Evolutionary conservation across 176 grass and related monocot genomes (phyloP).

Genomic region (Themeda triandra): DNA sequence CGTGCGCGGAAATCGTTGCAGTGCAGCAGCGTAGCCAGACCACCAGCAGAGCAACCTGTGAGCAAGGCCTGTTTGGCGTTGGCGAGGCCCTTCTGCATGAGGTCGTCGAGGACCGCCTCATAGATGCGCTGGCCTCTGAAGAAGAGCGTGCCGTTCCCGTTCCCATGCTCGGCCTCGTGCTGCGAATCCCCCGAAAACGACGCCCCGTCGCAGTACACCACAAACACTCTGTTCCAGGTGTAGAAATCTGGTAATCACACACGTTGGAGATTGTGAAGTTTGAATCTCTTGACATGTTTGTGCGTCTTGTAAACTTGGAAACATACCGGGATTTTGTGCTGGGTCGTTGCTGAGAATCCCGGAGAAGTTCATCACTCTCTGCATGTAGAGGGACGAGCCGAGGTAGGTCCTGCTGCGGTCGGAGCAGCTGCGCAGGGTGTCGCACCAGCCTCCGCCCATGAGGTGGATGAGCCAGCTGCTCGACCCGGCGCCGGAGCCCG

Average conservation of each 20-base stretch:
- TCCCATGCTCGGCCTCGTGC: neutral
- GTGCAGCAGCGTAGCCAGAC: conserved; percentile 65
- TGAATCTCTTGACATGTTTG: too few species aligned
- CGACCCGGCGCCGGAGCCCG: conserved; percentile 44
- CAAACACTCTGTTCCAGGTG: conserved; percentile 71
- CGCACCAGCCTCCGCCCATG: conserved; percentile 34
- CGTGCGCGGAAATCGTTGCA: conserved; percentile 56
- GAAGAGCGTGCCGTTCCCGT: conserved; percentile 42
- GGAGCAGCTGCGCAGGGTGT: neutral
- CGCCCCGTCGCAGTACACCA: conserved; percentile 74
- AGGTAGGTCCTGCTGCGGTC: conserved; percentile 10
- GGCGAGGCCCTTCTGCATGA: conserved; percentile 56
- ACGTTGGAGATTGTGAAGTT: too few species aligned
- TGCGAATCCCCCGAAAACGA: conserved; percentile 64
- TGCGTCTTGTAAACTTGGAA: too few species aligned
- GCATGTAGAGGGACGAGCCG: conserved; percentile 55
- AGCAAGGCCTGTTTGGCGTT: conserved; percentile 65
- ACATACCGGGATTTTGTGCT: conserved; percentile 53
- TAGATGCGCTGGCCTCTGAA: conserved; percentile 75
- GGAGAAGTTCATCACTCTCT: conserved; percentile 26
- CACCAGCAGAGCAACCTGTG: conserved; percentile 79
- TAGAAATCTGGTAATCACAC: conserved; percentile 46
- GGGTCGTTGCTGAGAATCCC: conserved; percentile 59
- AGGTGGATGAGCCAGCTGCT: conserved; percentile 62
- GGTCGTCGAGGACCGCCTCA: conserved; percentile 55